Evolutionary conservation across 257 asterid species (phyloP), one percentile per base, ranked within the genome.

Genomic region (Lycium ferocissimum): DNA sequence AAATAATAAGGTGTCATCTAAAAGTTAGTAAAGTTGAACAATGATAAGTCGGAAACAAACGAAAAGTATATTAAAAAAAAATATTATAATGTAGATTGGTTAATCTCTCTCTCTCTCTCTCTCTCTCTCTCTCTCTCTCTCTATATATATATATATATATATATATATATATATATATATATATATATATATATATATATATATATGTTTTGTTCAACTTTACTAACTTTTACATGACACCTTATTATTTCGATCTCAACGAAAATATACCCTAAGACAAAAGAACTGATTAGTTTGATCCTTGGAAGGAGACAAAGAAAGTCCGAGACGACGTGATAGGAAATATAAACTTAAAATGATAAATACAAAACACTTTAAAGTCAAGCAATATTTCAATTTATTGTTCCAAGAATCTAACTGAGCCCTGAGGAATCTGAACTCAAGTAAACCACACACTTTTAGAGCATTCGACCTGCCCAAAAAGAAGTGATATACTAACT

Each of bases 381-480:
- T 71, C 9, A 3, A 71, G 56, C 13, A 69, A 38, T 56, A 17
- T 3, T 70, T 17, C 17, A 38, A 38, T 70, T 38, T 38, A 38
- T 70, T 38, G 33, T 3, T 70, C 1, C 13, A 38, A 26, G 54
- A 72, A 72, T 72, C 37, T 43, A 72, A 40, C 18, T 72, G 80
- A 72, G 43, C 37, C 38, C 37, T 43, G 80, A 72, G 80, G 57
- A 72, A 72, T 72, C 80, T 72, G 57, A 10, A 40, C 79, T 72
- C 38, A 43, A 72, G 37, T n/a, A 72, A 26, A n/a, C 57, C 80
- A 45, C 57, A 71, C 57, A 5, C 37, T 40, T 72, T 72, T 43
- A 38, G 7, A 70, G 54, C 7, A 71, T 43, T 70, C 56, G 56
- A 70, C 79, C 15, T 40, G 54, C 76, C 26, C 15, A 38, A 70